These are phyloP conservation scores for Agarophyton chilense DNA, from an alignment of 23 red algal species.

Conservation along the genomic window DNA sequence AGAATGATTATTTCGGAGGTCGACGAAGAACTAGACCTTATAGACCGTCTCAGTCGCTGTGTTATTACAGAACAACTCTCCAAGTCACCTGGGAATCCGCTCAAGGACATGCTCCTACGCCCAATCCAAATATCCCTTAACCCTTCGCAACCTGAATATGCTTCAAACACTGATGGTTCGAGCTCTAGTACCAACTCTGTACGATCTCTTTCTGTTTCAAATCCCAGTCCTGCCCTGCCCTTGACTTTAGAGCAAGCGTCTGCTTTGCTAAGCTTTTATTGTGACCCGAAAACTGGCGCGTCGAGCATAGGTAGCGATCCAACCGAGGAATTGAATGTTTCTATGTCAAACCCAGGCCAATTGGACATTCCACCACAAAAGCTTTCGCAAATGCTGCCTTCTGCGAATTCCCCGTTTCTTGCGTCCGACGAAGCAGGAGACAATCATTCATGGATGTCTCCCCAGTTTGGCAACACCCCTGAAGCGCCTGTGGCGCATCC, in stretches of 20 bases:
- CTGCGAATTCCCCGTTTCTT: neutral
- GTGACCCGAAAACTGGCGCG: neutral
- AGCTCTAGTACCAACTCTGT: neutral
- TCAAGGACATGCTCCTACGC: constrained; percentile 11
- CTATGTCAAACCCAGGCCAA: neutral
- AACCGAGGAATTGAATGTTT: neutral
- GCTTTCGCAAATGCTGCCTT: neutral
- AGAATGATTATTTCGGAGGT: constrained; percentile 13
- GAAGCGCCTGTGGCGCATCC: neutral
- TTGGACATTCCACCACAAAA: neutral
- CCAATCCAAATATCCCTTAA: neutral
- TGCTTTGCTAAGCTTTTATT: neutral
- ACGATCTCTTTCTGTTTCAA: neutral
- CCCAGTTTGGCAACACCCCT: neutral
- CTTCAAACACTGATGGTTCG: neutral
- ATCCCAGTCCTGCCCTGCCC: neutral
- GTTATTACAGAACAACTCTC: constrained; percentile 45
- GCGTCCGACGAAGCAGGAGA: too few species aligned
- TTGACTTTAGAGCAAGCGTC: neutral
- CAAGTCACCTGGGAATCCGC: neutral
- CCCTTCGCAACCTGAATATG: neutral
- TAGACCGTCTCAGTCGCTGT: constrained; percentile 48
- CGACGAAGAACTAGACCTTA: constrained; percentile 3
- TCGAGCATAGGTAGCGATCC: neutral
- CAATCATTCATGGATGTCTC: neutral